Conservation (phyloP, 345 rosid genomes). For the Lumnitzera racemosa region DNA sequence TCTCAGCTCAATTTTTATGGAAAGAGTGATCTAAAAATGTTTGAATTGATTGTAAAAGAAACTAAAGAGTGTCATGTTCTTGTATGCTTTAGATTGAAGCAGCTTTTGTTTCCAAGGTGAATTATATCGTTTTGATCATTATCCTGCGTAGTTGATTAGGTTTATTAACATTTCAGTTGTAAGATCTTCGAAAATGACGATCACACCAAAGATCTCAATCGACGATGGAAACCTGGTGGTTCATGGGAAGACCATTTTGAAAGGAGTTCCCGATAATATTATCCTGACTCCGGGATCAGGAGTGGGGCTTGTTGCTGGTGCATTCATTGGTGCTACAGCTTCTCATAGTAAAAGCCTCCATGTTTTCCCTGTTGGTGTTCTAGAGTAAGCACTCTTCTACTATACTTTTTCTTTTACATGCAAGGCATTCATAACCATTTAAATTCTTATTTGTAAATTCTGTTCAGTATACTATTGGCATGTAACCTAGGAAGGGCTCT, state of each 20-base stretch:
- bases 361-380: constrained; percentile 77
- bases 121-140: neutral
- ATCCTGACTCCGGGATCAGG: constrained; percentile 65
- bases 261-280: constrained; percentile 80
- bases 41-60: too few species aligned
- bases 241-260: constrained; percentile 84
- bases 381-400: constrained; percentile 49
- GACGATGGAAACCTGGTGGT: constrained; percentile 78
- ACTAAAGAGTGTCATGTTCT: neutral
- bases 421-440: neutral
- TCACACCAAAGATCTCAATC: constrained; percentile 65
- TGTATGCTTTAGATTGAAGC: neutral
- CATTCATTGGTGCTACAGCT: constrained; percentile 83
- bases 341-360: constrained; percentile 79
- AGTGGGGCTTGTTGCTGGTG: constrained; percentile 56
- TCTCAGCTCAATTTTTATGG: neutral
- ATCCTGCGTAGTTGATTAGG: too few species aligned
- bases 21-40: neutral
- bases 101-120: constrained; percentile 1
- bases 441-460: neutral
- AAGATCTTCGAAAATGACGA: constrained; percentile 55
- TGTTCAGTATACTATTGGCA: too few species aligned
- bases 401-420: neutral
- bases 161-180: too few species aligned
- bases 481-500: too few species aligned